A percentile compares a stretch with the other conserved stretches of the same genome.
These are phyloP conservation scores for Vanrija sp. DNA, from an alignment of 1,284 basidiomycete species.

Conservation along the genomic window DNA sequence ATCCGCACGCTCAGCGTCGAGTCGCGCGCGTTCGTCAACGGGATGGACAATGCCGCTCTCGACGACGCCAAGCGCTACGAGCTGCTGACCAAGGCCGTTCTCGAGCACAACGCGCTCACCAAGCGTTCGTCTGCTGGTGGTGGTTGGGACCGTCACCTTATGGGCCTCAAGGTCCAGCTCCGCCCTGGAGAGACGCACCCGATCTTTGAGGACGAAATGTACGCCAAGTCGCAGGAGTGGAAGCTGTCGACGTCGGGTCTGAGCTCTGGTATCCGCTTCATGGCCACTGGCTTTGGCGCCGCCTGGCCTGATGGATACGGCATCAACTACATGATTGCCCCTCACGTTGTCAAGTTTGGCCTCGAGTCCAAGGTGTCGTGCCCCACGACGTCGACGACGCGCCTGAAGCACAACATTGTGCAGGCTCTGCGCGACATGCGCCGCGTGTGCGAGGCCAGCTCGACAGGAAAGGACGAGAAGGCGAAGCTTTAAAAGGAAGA, in stretches of 20 bases:
- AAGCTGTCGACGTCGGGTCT: constrained; percentile 87
- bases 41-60: constrained; percentile 57
- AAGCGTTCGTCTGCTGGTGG: constrained; percentile 76
- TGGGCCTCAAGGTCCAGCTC: constrained; percentile 74
- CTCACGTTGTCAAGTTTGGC: constrained; percentile 83
- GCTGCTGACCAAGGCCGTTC: constrained; percentile 66
- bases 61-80: constrained; percentile 54
- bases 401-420: constrained; percentile 65
- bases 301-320: constrained; percentile 81
- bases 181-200: constrained; percentile 49
- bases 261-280: constrained; percentile 79
- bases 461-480: constrained; percentile 11
- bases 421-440: constrained; percentile 71
- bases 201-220: constrained; percentile 76
- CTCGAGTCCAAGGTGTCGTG: constrained; percentile 84
- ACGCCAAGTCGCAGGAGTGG: constrained; percentile 76
- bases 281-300: constrained; percentile 86
- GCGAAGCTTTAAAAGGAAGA: constrained; percentile 25
- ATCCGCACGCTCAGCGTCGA: constrained; percentile 76
- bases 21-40: constrained; percentile 72
- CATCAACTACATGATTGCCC: constrained; percentile 83
- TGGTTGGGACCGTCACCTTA: constrained; percentile 87
- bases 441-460: constrained; percentile 53
- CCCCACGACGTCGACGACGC: constrained; percentile 64
- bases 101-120: constrained; percentile 70